phyloP scores from a whole-genome alignment of 176 grass and related monocot species.

The Oryza meridionalis region DNA sequence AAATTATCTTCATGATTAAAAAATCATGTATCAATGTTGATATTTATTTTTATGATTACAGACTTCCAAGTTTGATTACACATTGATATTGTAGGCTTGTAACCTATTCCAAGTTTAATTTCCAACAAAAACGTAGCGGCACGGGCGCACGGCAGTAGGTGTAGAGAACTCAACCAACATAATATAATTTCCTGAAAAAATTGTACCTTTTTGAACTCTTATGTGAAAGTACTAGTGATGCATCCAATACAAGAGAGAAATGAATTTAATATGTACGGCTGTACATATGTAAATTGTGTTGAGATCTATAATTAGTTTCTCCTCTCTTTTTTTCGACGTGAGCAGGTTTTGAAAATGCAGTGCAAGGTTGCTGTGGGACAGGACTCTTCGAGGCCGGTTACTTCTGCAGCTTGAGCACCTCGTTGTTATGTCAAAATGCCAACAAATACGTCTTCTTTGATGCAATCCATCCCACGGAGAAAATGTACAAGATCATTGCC shows the following conservation, averaged over 20 bases:
- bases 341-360: constrained; percentile 75
- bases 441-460: constrained; percentile 71
- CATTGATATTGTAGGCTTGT: no score
- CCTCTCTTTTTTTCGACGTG: neutral
- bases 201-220: no score
- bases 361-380: constrained; percentile 70
- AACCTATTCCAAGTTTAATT: no score
- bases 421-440: constrained; percentile 42
- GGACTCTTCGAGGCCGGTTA: constrained; percentile 74
- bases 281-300: neutral
- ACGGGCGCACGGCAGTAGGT: no score
- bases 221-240: neutral
- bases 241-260: neutral
- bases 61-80: no score
- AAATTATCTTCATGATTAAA: no score
- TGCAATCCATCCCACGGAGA: constrained; percentile 69
- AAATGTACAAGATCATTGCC: constrained; percentile 58
- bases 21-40: no score
- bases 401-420: constrained; percentile 54
- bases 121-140: no score
- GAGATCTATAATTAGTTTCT: neutral
- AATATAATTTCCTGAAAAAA: no score
- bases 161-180: no score
- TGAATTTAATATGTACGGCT: neutral
- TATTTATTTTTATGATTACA: no score